Conservation (phyloP, 225 moss, liverwort and hornwort species). For the Rhytidiadelphus loreus region DNA sequence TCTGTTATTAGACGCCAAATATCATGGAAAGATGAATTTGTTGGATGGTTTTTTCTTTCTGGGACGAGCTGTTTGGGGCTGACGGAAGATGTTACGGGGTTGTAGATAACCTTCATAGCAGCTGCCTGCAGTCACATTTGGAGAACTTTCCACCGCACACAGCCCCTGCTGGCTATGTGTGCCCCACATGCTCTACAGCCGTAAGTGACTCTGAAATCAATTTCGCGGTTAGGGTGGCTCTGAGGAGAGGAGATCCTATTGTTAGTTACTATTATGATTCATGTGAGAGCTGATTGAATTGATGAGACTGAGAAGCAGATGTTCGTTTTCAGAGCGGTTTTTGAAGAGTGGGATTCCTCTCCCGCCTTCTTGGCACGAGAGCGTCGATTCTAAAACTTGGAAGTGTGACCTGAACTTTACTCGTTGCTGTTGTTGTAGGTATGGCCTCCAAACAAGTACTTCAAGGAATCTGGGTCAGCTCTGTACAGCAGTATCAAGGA, state of each 20-base stretch:
- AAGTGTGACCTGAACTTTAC: background rate
- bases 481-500: conserved; percentile 65
- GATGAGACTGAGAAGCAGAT: background rate
- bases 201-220: conserved; percentile 24
- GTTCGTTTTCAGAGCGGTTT: background rate
- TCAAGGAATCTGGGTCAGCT: conserved; percentile 63
- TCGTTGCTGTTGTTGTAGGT: conserved; percentile 20
- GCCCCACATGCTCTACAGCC: conserved; percentile 64
- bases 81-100: background rate
- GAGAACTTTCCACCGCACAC: conserved; percentile 88
- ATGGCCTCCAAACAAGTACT: conserved; percentile 89
- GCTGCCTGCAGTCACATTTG: conserved; percentile 74
- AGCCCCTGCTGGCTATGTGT: conserved; percentile 90
- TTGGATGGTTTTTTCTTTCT: background rate
- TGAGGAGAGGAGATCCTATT: background rate
- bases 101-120: conserved; percentile 77
- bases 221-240: background rate
- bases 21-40: background rate
- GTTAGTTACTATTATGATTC: background rate
- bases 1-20: background rate
- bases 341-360: background rate
- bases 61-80: background rate
- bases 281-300: background rate
- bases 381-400: background rate
- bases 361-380: background rate